Base-by-base conservation (phyloP, 208 protist genomes). In the Trypanosoma platydactyli region DNA sequence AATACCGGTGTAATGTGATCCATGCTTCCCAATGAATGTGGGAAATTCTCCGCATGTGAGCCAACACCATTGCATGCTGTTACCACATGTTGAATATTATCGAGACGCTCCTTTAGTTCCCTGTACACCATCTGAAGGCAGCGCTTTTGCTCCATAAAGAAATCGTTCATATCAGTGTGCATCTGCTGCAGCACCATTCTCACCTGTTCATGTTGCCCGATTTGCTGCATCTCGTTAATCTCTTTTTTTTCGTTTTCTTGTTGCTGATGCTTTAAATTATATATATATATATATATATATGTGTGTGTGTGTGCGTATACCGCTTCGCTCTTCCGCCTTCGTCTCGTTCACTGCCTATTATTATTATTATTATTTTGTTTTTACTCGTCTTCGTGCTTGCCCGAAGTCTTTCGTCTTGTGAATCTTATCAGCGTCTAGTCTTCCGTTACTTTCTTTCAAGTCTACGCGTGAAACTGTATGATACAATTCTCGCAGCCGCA, bases 71-170 rank as follows among this genome's bases (percentile, higher is more conserved):
- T 59, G 18, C 40, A 62, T 7, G 30, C 52, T 2, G 42, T 61
- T 16, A 82, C 73, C 18, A 55, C 72, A 42, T 53, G 64, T 9
- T 83, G 75, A 44, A 92, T 68, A 41, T 82, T 74, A 16, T 87
- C 83, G 18, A 92, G 60, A 29, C 73, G 78, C 30, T 63, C 72
- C 50, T 73, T 79, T 1, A 92, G 49, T 25, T 80, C 76, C 7
- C 65, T 67, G 60, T 89, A 87, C 12, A 83, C 66, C 3, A 78
- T 33, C 51, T 80, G 70, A 4, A 92, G 68, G 20, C 76, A 65
- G 20, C 78, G 65, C 64, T 92, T 76, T 57, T 92, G 86, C 33
- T 81, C 69, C 1, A 51, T 49, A 58, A 89, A 88, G 44, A 77
- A 84, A 1, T 89, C 82, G 45, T 89, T 79, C 2, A 78, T 54